These are phyloP conservation scores for Penicillium sp. DNA, from an alignment of 2,329 filamentous ascomycete species.

Conservation along the genomic window DNA sequence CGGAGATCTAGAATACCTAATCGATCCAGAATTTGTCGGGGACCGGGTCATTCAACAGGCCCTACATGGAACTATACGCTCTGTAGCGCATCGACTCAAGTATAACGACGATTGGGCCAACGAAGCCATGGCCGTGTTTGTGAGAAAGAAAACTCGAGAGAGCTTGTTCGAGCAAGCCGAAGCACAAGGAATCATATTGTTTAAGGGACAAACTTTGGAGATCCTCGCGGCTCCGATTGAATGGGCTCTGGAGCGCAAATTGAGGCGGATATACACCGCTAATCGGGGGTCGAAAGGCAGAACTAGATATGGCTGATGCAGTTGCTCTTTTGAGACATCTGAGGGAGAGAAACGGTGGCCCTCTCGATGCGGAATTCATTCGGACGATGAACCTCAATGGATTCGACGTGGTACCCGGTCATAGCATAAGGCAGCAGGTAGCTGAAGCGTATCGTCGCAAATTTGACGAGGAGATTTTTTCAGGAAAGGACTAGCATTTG, in stretches of 20 bases:
- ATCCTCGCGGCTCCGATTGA: slow-evolving; percentile 39
- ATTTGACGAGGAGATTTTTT: slow-evolving; percentile 25
- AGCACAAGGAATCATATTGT: slow-evolving; percentile 11
- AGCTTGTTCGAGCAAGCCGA: slow-evolving; percentile 8
- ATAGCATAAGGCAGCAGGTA: slow-evolving; percentile 34
- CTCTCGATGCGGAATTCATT: slow-evolving; percentile 31
- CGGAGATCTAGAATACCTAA: slow-evolving; percentile 18
- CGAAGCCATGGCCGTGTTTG: slow-evolving; percentile 17
- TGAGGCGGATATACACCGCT: slow-evolving; percentile 35
- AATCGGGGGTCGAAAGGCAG: slow-evolving; percentile 29
- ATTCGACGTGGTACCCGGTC: slow-evolving; percentile 35
- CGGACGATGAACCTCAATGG: slow-evolving; percentile 34
- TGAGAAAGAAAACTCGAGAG: slow-evolving; percentile 16
- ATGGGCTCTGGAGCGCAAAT: slow-evolving; percentile 41
- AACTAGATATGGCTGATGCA: slow-evolving; percentile 35
- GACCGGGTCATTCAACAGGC: slow-evolving; percentile 18
- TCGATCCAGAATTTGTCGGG: slow-evolving; percentile 16
- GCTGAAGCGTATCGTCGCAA: slow-evolving; percentile 31
- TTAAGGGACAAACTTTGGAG: slow-evolving; percentile 25
- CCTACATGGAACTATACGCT: slow-evolving; percentile 11
- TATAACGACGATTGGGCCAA: slow-evolving; percentile 19
- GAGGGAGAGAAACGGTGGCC: slow-evolving; percentile 25
- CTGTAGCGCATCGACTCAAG: slow-evolving; percentile 6
- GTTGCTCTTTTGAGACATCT: slow-evolving; percentile 35
- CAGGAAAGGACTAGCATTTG: too few relatives aligned